Base-by-base conservation (phyloP, 495 filamentous ascomycete genomes). In the Immersiella caudata region DNA sequence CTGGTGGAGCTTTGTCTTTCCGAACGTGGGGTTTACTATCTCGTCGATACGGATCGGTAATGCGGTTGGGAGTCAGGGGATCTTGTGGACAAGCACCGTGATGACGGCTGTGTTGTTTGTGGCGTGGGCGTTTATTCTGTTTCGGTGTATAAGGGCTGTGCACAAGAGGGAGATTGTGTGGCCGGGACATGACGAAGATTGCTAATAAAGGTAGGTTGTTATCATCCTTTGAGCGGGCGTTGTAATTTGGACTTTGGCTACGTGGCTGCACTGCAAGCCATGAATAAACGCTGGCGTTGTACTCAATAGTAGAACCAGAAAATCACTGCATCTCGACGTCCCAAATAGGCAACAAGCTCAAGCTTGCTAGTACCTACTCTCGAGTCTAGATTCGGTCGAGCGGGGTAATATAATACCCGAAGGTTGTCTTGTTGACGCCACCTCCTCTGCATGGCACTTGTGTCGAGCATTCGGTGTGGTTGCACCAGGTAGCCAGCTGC, bases 151-250 rank as follows among this genome's bases (percentile, higher is more conserved):
- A 0, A 78, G 80, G 36, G 89, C 89, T 6, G 79, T 90, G 12
- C 67, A 79, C 46, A 75, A 70, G 20, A 73, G 79, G 67, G 83
- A 87, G 68, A 88, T 90, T 60, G 79, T 88, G 68, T 88, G 80
- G 70, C 86, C 87, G 25, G 87, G 87, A 5, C 88, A 85, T 68
- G 88, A 90, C 64, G 87, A 90, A 70, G 87, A 90, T 54, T 11
- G 26, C 33, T 59, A 14, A 33, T 33, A n/a, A n/a, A n/a, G n/a
- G n/a, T n/a, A n/a, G n/a, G n/a, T n/a, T n/a, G n/a, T n/a, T n/a
- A n/a, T n/a, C n/a, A n/a, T n/a, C n/a, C n/a, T n/a, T n/a, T n/a
- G n/a, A n/a, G n/a, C n/a, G n/a, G n/a, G n/a, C n/a, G n/a, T n/a
- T n/a, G n/a, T n/a, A n/a, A n/a, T n/a, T n/a, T n/a, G n/a, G n/a